Evolutionary conservation across 1,139 yeast genomes (phyloP), one percentile per base, ranked within the genome.

Genomic region (Candida mesenterica): DNA sequence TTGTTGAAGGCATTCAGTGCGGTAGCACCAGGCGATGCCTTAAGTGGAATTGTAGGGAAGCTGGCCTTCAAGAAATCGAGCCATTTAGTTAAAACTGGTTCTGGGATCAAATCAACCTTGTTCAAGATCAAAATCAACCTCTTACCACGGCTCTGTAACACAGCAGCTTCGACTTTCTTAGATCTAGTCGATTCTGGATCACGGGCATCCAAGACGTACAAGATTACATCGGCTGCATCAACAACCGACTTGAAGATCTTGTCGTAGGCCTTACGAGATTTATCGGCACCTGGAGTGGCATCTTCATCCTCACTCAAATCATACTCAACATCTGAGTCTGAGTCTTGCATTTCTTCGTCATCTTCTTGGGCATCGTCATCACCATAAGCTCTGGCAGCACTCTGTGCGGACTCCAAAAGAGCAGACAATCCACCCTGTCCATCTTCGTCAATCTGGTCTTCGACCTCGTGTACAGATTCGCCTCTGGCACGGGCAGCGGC

Each of bases 171-270:
- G 26, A 92, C 94, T 56, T 79, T 87, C 57, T 81, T 79, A 9
- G 97, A 89, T 57, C 99, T 78, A 4, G 98, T 92, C 23, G 90
- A 81, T 59, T 87, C 96, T 35, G 99, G 98, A 62, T 92, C 97
- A 61, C 99, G 81, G 3, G 99, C 96, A 64, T 92, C 99, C 54
- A 92, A 69, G 15, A 92, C 97, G 52, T 94, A 92, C 38, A 92
- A 70, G 19, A 92, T 72, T 39, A 92, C 97, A 61, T 90, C 97
- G 2, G 96, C 72, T 19, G 89, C 82, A 40, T 88, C 97, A 31
- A 90, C 90, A 28, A 82, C 89, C 4, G 81, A 65, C 56, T 82
- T 82, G 68, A 84, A 83, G 34, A 90, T 85, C 61, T 89, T 87
- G 58, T 89, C 96, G 62, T 86, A 92, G 9, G 96, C 94, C 59